Conservation (phyloP, 192 early-diverging fungal species). For the Umbelopsis isabellina region DNA sequence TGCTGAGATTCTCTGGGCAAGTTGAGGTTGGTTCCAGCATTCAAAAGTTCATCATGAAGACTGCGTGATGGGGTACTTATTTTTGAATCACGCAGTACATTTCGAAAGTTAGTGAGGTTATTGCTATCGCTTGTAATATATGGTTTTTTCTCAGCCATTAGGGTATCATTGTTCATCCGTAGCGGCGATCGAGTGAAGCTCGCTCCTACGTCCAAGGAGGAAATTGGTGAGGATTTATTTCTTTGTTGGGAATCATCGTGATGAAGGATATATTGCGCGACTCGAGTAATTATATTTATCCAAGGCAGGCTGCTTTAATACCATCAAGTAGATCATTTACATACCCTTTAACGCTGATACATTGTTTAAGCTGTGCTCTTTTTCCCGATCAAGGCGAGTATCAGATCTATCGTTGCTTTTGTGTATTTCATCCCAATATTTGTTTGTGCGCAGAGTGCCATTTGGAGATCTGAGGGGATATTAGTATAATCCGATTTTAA, state of each 20-base stretch:
- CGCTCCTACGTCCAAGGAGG: too few relatives aligned
- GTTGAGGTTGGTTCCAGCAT: background rate
- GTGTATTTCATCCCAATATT: conserved; percentile 17
- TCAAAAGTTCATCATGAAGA: conserved; percentile 8
- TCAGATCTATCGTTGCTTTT: background rate
- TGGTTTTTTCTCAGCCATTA: background rate
- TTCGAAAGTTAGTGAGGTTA: background rate
- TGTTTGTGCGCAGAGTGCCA: conserved; percentile 1
- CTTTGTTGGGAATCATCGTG: too few relatives aligned
- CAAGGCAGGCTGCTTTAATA: background rate
- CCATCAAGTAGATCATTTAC: background rate
- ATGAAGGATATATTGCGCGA: too few relatives aligned
- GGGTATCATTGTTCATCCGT: background rate
- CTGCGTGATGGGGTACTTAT: background rate
- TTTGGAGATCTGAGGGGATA: background rate
- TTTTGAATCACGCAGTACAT: background rate
- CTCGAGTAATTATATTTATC: too few relatives aligned
- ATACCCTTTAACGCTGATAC: background rate
- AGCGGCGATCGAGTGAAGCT: too few relatives aligned
- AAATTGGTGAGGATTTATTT: too few relatives aligned
- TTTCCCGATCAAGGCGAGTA: background rate
- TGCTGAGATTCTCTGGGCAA: background rate
- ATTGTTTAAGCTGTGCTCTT: background rate
- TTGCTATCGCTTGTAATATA: background rate
- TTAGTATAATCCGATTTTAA: too few relatives aligned